phyloP scores from a whole-genome alignment of 2,329 filamentous ascomycete genomes.

The Colletotrichum sp. region DNA sequence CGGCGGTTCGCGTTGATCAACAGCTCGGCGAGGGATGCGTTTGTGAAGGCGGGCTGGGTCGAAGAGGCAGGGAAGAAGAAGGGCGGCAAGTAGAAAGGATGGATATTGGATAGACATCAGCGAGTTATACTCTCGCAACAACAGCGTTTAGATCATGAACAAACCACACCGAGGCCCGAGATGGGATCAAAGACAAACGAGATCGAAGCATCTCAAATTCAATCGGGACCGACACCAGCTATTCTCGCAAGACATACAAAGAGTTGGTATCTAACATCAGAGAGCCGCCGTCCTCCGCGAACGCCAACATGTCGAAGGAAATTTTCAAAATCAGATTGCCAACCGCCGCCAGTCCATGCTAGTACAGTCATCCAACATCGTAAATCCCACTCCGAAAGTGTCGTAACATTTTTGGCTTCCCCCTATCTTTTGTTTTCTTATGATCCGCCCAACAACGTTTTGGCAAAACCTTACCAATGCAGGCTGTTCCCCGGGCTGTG shows the following conservation, averaged over 20 bases:
- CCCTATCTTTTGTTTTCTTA: not conserved
- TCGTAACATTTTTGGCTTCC: not conserved
- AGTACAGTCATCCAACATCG: constrained; percentile 11
- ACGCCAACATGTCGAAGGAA: constrained; percentile 10
- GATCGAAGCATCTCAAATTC: constrained; percentile 1
- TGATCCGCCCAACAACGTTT: not conserved
- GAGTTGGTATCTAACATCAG: constrained; percentile 21
- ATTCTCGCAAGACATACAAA: constrained; percentile 11
- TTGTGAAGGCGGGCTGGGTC: constrained; percentile 78
- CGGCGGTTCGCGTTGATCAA: constrained; percentile 93
- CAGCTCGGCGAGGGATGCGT: constrained; percentile 79
- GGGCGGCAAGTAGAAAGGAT: constrained; percentile 21
- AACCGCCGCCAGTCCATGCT: constrained; percentile 13
- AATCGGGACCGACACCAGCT: not conserved
- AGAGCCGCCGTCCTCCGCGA: constrained; percentile 3
- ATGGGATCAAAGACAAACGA: not conserved
- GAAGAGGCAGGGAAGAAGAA: constrained; percentile 58
- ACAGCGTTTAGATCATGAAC: not conserved
- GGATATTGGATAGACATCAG: not conserved
- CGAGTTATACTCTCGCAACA: not conserved
- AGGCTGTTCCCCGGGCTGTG: not conserved
- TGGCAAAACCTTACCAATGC: not conserved
- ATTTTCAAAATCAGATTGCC: constrained; percentile 16
- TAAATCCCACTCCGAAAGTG: not conserved
- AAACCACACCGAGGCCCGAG: not conserved